These are phyloP conservation scores for Colletotrichum lentis DNA, from an alignment of 2,329 filamentous ascomycete species.

Conservation along the genomic window DNA sequence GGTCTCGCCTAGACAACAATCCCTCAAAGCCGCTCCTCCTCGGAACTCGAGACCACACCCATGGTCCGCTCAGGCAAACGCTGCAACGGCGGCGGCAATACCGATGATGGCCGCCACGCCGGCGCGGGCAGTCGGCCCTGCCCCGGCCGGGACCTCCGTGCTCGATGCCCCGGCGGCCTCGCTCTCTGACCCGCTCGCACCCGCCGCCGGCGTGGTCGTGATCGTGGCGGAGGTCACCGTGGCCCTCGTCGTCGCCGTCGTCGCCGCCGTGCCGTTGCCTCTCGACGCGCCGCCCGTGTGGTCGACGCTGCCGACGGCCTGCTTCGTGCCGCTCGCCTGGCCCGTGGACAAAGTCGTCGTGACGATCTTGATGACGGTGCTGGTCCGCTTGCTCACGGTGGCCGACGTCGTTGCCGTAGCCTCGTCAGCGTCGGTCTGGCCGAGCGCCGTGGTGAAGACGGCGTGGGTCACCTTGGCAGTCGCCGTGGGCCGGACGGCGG, in stretches of 20 bases:
- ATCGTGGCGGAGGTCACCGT: not conserved
- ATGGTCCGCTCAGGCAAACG: not conserved
- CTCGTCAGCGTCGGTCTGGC: not conserved
- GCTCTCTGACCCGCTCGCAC: not conserved
- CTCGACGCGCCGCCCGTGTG: not conserved
- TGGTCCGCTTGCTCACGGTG: not conserved
- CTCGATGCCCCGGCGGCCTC: not conserved
- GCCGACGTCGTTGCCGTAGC: slow-evolving; percentile 6
- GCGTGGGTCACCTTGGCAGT: not conserved
- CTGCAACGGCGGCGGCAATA: slow-evolving; percentile 6
- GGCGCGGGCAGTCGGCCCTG: slow-evolving; percentile 25
- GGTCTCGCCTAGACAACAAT: not conserved
- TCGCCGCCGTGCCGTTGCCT: too few species aligned
- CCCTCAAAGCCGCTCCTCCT: too few species aligned
- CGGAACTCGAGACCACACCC: not conserved
- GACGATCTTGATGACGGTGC: not conserved
- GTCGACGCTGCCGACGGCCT: not conserved
- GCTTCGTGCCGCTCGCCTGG: not conserved
- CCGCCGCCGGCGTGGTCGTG: not conserved
- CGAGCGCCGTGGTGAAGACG: not conserved
- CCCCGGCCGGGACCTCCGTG: slow-evolving; percentile 14
- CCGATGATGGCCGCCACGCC: slow-evolving; percentile 18
- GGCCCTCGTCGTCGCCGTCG: not conserved
- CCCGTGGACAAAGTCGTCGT: not conserved
- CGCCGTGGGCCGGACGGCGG: not conserved